A percentile compares a stretch with the other conserved stretches of the same genome.
Conservation (phyloP, 345 rosid species). For the Luvunga scandens region DNA sequence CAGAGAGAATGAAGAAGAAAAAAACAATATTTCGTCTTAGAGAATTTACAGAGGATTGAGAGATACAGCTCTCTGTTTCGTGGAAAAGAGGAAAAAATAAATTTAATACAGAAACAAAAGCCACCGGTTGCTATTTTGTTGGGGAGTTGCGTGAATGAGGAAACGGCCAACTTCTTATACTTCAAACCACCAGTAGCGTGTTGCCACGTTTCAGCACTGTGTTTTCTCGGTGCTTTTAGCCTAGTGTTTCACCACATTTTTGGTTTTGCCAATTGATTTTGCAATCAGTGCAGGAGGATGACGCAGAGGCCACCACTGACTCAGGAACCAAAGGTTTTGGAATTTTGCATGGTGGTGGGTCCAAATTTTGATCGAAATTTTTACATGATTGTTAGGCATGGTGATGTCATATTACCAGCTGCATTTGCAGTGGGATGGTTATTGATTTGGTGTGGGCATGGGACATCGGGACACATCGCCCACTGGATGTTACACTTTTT, state of each 20-base stretch:
- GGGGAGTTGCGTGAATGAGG: neutral
- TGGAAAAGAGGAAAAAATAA: neutral
- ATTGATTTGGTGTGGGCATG: neutral
- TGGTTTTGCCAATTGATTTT: neutral
- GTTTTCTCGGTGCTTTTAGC: neutral
- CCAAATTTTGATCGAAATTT: neutral
- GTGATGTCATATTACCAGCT: neutral
- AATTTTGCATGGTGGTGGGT: neutral
- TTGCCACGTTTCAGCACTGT: constrained; percentile 11
- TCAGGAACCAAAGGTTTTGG: neutral
- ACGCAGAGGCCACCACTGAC: neutral
- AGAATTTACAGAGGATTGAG: neutral
- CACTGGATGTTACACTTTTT: neutral
- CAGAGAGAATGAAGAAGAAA: neutral
- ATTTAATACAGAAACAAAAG: constrained; percentile 15
- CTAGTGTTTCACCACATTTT: constrained; percentile 1
- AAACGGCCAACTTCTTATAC: constrained; percentile 19
- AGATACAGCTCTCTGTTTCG: neutral
- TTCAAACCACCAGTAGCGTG: neutral
- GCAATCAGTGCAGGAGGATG: neutral
- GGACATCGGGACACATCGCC: neutral
- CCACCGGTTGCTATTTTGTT: constrained; percentile 34
- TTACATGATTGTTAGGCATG: neutral
- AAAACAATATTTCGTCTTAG: neutral
- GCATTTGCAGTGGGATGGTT: neutral